Evolutionary conservation across 768 basidiomycete genomes (phyloP).

Genomic region (Psilocybe cubensis): DNA sequence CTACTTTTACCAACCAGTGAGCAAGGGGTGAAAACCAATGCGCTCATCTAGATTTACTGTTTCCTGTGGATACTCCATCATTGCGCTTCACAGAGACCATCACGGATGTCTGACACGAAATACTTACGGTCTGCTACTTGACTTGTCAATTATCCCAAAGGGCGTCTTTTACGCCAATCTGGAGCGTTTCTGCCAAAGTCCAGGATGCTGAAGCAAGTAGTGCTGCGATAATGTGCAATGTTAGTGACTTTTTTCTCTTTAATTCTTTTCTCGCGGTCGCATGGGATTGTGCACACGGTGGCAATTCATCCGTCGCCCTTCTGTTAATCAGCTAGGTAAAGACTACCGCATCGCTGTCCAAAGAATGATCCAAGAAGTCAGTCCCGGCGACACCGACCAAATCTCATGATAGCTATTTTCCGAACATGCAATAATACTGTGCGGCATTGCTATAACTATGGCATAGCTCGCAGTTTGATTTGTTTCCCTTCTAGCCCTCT

Average conservation of each 20-base stretch:
- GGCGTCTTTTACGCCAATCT: neutral
- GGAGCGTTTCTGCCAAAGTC: neutral
- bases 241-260: too few relatives aligned
- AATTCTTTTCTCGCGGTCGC: neutral
- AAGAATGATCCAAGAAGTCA: neutral
- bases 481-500: neutral
- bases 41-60: neutral
- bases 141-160: neutral
- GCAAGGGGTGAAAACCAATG: neutral
- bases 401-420: neutral
- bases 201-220: too few relatives aligned
- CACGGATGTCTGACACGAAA: neutral
- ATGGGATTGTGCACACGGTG: neutral
- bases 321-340: neutral
- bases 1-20: neutral
- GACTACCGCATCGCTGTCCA: neutral
- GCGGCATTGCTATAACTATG: neutral
- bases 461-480: neutral
- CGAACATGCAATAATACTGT: neutral
- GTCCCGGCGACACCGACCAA: neutral
- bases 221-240: too few relatives aligned
- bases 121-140: neutral
- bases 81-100: neutral
- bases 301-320: neutral
- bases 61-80: neutral